A percentile compares a stretch with the other conserved stretches of the same genome.
Conservation (phyloP, 768 basidiomycete genomes). For the Amanita thiersii region DNA sequence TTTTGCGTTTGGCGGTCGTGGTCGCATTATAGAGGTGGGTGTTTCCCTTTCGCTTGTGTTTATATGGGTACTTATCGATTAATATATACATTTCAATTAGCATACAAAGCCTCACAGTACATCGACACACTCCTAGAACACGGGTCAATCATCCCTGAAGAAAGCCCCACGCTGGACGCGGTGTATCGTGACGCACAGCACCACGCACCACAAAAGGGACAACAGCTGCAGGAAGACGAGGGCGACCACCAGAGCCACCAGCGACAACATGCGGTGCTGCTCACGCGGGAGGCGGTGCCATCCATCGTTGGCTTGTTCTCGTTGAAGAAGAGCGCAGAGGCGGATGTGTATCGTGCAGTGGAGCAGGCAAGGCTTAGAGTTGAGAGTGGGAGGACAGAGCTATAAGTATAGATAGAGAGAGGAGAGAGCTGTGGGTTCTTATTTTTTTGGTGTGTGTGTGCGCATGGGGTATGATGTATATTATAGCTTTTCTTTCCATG, state of each 20-base stretch:
- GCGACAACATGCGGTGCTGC: slow-evolving; percentile 27
- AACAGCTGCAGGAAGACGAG: background rate
- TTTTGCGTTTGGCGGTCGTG: slow-evolving; percentile 82
- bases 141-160: slow-evolving; percentile 47
- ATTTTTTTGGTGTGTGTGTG: no score
- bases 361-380: slow-evolving; percentile 43
- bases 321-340: slow-evolving; percentile 33
- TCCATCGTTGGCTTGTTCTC: slow-evolving; percentile 36
- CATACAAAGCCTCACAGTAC: slow-evolving; percentile 65
- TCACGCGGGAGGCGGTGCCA: slow-evolving; percentile 48
- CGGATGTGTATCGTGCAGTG: slow-evolving; percentile 55
- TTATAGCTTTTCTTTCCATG: no score
- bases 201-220: background rate
- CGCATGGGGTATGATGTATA: no score
- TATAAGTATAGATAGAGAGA: no score
- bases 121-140: slow-evolving; percentile 50
- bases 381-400: slow-evolving; percentile 11
- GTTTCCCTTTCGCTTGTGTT: background rate
- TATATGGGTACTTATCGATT: background rate
- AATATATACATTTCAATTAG: slow-evolving; percentile 20
- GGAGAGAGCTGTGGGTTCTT: no score
- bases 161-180: slow-evolving; percentile 44
- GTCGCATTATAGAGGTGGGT: slow-evolving; percentile 71
- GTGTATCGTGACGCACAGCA: slow-evolving; percentile 35
- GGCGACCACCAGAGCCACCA: slow-evolving; percentile 2